Conservation (phyloP, 306 rosid genomes). For the Fagus sylvatica region DNA sequence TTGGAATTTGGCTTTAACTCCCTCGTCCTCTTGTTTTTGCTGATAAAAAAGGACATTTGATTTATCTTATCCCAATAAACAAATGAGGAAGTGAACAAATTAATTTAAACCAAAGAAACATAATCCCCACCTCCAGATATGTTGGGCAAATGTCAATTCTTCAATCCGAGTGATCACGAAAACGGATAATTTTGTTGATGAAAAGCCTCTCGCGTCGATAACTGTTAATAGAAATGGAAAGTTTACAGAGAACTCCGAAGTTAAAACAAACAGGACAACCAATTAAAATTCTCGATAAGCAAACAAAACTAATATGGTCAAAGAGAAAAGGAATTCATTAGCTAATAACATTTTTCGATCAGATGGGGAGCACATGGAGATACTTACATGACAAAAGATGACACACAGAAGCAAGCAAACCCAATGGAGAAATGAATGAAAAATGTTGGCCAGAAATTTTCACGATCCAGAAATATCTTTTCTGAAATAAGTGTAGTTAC, state of each 20-base stretch:
- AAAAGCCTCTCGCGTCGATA: slow-evolving; percentile 68
- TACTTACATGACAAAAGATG: slow-evolving; percentile 66
- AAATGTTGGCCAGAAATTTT: slow-evolving; percentile 76
- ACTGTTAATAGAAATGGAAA: slow-evolving; percentile 31
- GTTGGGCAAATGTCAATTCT: slow-evolving; percentile 16
- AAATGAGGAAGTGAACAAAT: neutral
- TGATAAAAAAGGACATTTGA: neutral
- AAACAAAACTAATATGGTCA: neutral
- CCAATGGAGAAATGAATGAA: slow-evolving; percentile 66
- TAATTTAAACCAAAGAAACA: slow-evolving; percentile 21
- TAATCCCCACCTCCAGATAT: slow-evolving; percentile 23
- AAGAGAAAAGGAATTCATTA: neutral
- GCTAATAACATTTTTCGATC: neutral
- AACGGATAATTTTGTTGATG: slow-evolving; percentile 60
- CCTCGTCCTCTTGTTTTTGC: neutral
- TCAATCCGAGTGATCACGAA: slow-evolving; percentile 75
- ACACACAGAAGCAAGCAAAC: slow-evolving; percentile 69
- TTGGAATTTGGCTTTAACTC: neutral
- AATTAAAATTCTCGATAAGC: neutral
- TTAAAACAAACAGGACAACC: neutral
- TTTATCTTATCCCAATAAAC: neutral
- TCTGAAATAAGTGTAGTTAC: slow-evolving; percentile 68
- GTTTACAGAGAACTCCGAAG: neutral
- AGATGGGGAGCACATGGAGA: slow-evolving; percentile 17
- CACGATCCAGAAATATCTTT: slow-evolving; percentile 64